Evolutionary conservation across 306 rosid genomes (phyloP), one percentile per base, ranked within the genome.

Genomic region (Hylodesmum podocarpum): DNA sequence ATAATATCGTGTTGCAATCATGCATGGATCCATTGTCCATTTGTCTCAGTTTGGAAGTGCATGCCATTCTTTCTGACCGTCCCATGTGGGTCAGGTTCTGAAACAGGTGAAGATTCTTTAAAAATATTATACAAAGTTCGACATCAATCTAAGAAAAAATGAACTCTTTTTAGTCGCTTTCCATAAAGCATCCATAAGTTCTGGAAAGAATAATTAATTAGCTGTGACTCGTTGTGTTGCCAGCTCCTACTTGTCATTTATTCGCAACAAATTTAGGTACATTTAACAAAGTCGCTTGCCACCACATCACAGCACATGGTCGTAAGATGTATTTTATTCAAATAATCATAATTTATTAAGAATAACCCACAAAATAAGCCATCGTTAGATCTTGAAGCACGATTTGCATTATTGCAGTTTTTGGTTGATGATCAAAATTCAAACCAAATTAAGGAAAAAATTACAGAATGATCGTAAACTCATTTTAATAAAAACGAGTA

Each of bases 71-170:
- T 6, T 34, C 4, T 39, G 53, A 43, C 58, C 70, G 58, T 16
- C 69, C 78, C 78, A 73, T 58, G 78, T 59, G 59, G 46, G 33
- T 47, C 70, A 53, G 16, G 10, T 54, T 53, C 25, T 36, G 11
- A 13, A 7, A 12, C 22, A 4, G 1, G 33, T 16, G 55, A 58
- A 28, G 78, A 74, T 74, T 43, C 57, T 13, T 43, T 40, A 43
- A 58, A n/a, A n/a, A n/a, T n/a, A 41, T 15, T 1, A 39, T 57
- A 34, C 53, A 14, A 37, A 27, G n/a, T n/a, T n/a, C n/a, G 51
- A 24, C 66, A 37, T 8, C 31, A 39, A 8, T 39, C 0, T 15
- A 6, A 31, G 7, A 12, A 19, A 19, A 28, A 43, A 18, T 15
- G 41, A 27, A 8, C 50, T 13, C 28, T 51, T 4, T 4, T 39